phyloP scores from a whole-genome alignment of 1,284 basidiomycete genomes.

The Leccinum huronense region DNA sequence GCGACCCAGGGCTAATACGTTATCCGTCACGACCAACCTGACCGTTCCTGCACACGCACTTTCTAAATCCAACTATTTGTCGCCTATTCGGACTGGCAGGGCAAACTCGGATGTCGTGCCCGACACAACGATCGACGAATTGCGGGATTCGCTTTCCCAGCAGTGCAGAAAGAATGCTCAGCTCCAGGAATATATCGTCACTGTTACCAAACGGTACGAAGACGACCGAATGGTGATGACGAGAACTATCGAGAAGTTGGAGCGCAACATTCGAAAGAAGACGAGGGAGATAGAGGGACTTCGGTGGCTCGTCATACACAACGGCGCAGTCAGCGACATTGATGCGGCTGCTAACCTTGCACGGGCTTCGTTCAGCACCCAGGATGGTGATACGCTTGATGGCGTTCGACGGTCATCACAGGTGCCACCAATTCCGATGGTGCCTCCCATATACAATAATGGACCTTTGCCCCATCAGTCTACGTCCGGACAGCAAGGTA shows the following conservation, averaged over 20 bases:
- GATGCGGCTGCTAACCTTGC: slow-evolving; percentile 36
- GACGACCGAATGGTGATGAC: slow-evolving; percentile 43
- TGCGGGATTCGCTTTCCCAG: slow-evolving; percentile 35
- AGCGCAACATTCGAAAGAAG: slow-evolving; percentile 42
- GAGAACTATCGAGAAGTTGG: slow-evolving; percentile 42
- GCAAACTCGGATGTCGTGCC: slow-evolving; percentile 12
- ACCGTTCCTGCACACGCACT: slow-evolving; percentile 16
- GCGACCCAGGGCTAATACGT: slow-evolving; percentile 33
- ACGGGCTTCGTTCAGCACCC: slow-evolving; percentile 32
- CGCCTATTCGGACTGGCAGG: slow-evolving; percentile 16
- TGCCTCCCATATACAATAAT: not conserved
- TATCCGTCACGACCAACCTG: slow-evolving; percentile 33
- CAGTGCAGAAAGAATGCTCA: slow-evolving; percentile 38
- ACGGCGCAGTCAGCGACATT: slow-evolving; percentile 34
- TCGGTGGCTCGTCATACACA: slow-evolving; percentile 48
- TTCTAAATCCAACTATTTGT: slow-evolving; percentile 14
- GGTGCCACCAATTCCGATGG: slow-evolving; percentile 4
- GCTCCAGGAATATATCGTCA: slow-evolving; percentile 41
- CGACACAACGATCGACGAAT: slow-evolving; percentile 29
- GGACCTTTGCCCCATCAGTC: slow-evolving; percentile 10
- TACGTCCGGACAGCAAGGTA: slow-evolving; percentile 6
- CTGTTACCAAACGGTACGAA: slow-evolving; percentile 43
- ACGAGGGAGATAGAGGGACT: slow-evolving; percentile 50
- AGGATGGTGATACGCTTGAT: slow-evolving; percentile 24
- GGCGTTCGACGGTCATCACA: slow-evolving; percentile 8